These are phyloP conservation scores for Didymella sp. DNA, from an alignment of 2,329 filamentous ascomycete genomes.

Conservation along the genomic window DNA sequence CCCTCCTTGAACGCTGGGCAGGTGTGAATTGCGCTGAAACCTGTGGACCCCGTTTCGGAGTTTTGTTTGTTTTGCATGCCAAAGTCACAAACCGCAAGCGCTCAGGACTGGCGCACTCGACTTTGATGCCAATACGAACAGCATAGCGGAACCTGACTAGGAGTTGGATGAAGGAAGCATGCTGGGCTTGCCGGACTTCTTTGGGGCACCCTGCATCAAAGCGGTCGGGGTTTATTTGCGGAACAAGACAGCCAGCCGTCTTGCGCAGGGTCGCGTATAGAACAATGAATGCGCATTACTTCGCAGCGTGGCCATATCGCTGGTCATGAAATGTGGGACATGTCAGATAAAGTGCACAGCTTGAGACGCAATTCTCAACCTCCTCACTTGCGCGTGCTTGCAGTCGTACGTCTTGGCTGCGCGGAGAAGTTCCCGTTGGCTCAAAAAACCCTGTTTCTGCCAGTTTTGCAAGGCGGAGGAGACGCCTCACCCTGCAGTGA, in stretches of 20 bases:
- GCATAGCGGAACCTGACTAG: background rate
- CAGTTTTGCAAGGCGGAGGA: constrained; percentile 16
- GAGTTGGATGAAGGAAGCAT: background rate
- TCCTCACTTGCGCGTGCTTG: constrained; percentile 5
- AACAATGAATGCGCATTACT: background rate
- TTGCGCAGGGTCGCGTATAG: background rate
- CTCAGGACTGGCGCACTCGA: background rate
- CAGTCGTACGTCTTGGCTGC: constrained; percentile 3
- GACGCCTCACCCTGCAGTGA: constrained; percentile 7
- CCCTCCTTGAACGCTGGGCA: no score
- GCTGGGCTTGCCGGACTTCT: background rate
- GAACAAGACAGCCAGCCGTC: background rate
- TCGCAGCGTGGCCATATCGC: background rate
- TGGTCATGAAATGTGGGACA: background rate
- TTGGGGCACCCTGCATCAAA: background rate
- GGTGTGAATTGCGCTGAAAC: no score
- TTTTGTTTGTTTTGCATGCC: no score
- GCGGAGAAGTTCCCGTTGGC: background rate
- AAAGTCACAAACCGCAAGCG: no score
- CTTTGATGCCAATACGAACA: background rate
- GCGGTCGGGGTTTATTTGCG: background rate
- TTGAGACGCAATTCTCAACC: background rate
- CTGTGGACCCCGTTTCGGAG: no score
- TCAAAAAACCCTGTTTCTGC: constrained; percentile 17
- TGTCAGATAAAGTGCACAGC: background rate